A percentile compares a stretch with the other conserved stretches of the same genome.
phyloP scores from a whole-genome alignment of 768 basidiomycete species.

The Suillus fuscotomentosus region DNA sequence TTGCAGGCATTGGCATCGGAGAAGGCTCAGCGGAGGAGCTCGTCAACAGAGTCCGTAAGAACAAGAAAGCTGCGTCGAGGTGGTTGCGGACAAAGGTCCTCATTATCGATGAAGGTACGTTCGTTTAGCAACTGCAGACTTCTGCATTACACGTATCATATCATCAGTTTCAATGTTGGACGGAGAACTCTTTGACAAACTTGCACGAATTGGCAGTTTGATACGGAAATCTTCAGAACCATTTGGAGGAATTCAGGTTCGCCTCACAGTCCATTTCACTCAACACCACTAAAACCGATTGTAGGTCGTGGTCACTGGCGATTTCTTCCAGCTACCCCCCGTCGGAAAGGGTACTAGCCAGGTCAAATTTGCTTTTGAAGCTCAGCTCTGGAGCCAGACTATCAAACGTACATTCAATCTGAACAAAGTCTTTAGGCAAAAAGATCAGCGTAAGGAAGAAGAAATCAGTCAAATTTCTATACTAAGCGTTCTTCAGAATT shows the following conservation, averaged over 20 bases:
- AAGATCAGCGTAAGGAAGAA: conserved; percentile 68
- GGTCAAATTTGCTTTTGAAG: conserved; percentile 93
- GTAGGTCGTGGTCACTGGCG: conserved; percentile 89
- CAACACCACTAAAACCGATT: background rate
- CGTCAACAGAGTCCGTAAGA: conserved; percentile 67
- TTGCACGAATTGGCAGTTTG: conserved; percentile 64
- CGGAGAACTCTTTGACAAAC: conserved; percentile 89
- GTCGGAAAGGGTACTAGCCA: conserved; percentile 60
- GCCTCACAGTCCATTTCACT: conserved; percentile 1
- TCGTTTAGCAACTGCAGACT: background rate
- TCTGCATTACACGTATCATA: conserved; percentile 2
- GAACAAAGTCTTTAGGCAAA: conserved; percentile 93
- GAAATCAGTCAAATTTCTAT: background rate
- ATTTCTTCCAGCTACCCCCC: conserved; percentile 98
- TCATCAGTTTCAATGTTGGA: conserved; percentile 94
- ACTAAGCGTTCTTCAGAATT: conserved; percentile 56
- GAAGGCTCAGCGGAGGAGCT: conserved; percentile 62
- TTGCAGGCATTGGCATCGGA: conserved; percentile 91
- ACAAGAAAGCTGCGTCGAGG: conserved; percentile 75
- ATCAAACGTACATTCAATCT: conserved; percentile 87
- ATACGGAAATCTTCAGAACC: conserved; percentile 65
- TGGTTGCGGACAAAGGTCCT: conserved; percentile 87
- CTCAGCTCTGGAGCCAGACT: conserved; percentile 67
- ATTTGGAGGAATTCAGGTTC: conserved; percentile 93
- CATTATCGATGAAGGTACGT: conserved; percentile 76